Percentiles rank a stretch among this genome's conserved stretches.
These are phyloP conservation scores for Petunia hybrid DNA, from an alignment of 305 asterid genomes.

Conservation along the genomic window DNA sequence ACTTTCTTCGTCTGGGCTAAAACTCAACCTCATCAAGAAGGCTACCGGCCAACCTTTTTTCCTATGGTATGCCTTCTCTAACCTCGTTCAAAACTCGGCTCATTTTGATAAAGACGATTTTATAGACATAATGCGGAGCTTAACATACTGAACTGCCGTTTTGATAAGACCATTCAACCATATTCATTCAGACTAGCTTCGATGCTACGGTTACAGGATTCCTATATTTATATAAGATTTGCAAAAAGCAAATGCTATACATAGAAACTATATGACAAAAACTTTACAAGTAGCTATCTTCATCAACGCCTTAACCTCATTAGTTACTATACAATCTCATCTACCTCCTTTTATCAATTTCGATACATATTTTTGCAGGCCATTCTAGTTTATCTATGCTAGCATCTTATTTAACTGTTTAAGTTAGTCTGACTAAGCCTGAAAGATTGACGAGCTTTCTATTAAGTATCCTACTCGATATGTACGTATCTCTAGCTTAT, in stretches of 20 bases:
- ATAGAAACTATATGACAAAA: neutral
- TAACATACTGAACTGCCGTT: too few relatives aligned
- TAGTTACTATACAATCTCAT: neutral
- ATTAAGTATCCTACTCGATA: slow-evolving; percentile 15
- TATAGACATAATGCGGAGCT: too few relatives aligned
- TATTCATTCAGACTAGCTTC: neutral
- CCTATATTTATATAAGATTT: neutral
- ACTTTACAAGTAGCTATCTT: slow-evolving; percentile 2
- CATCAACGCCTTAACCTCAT: neutral
- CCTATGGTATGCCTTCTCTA: too few relatives aligned
- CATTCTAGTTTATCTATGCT: neutral
- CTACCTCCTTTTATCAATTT: slow-evolving; percentile 19
- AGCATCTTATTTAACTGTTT: slow-evolving; percentile 13
- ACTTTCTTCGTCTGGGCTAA: too few relatives aligned
- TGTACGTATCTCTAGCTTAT: slow-evolving; percentile 3
- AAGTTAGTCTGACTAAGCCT: neutral
- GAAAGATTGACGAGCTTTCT: slow-evolving; percentile 4
- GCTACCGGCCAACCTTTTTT: too few relatives aligned
- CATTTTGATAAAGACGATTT: neutral
- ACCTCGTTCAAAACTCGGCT: neutral
- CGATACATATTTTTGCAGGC: neutral
- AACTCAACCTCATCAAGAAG: too few relatives aligned
- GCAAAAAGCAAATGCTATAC: neutral
- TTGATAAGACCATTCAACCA: neutral
- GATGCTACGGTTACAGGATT: too few relatives aligned